Evolutionary conservation across 2,329 filamentous ascomycete species (phyloP), one percentile per base, ranked within the genome.

Genomic region (Calonectria multiphialidica): DNA sequence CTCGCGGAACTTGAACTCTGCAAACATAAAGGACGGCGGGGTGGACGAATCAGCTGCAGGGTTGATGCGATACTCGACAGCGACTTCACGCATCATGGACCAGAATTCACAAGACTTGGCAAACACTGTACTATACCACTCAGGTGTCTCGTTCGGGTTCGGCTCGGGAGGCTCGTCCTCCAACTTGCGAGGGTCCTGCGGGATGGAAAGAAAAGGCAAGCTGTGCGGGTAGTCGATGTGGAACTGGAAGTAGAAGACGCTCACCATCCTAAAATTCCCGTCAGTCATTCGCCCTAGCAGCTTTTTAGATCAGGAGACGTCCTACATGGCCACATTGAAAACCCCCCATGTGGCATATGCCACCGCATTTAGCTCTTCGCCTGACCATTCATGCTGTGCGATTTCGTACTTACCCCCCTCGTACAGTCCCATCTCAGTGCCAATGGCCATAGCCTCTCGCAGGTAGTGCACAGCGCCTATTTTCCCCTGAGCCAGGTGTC

Each of bases 1-100:
- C 71, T 86, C 83, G 6, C 82, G 82, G 65, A 82, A 86, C 23
- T 83, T 84, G 49, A 78, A 79, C 71, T 86, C 84, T 1, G 81
- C 81, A 57, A 84, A 81, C 9, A 73, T 72, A 3, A 81, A 68
- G 2, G 30, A 72, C 25, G 57, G 53, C 59, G n/a, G 67, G 40
- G 3, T 49, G 67, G 53, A 2, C 64, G 75, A 4, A n/a, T 15
- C 42, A 53, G 68, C 33, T 70, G 71, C 28, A 16, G 21, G 47
- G 18, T 73, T 70, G 2, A 76, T 73, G 6, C 79, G 71, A 33
- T 83, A 84, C 42, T 72, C 76, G 64, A 82, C 21, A 40, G 73
- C 71, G n/a, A 81, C 80, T 9, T 79, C 79, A 21, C 84, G 80
- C 18, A 84, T 72, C n/a, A 86, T 84, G 23, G 71, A 55, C 85